Conservation (phyloP, 208 protist genomes). For the Leishmania arabica region DNA sequence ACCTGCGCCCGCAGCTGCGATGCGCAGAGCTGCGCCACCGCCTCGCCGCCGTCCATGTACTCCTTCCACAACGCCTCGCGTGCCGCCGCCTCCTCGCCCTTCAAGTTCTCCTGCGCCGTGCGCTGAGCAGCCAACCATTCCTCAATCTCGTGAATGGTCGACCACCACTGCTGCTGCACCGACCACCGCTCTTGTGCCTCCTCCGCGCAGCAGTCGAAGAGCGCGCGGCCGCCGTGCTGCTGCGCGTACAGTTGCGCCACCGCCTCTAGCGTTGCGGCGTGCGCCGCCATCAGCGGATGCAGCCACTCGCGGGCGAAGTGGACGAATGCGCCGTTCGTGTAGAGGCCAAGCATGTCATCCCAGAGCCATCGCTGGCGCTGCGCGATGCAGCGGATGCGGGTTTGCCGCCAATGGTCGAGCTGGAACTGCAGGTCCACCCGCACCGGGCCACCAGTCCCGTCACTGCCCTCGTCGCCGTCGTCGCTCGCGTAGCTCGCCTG, state of each 20-base stretch:
- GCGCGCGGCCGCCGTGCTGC: conserved; percentile 35
- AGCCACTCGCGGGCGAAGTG: conserved; percentile 49
- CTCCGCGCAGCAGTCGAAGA: conserved; percentile 45
- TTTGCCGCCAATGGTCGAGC: conserved; percentile 36
- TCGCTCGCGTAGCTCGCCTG: conserved; percentile 13
- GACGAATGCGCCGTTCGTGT: conserved; percentile 32
- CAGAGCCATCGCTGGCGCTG: conserved; percentile 54
- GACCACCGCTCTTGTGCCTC: conserved; percentile 52
- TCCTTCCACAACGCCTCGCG: conserved; percentile 34
- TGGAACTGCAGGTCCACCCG: conserved; percentile 36
- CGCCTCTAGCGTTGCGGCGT: conserved; percentile 32
- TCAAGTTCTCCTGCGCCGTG: conserved; percentile 22
- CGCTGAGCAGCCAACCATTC: conserved; percentile 32
- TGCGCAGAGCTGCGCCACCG: conserved; percentile 26
- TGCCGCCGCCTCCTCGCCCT: conserved; percentile 23
- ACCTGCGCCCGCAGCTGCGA: conserved; percentile 32
- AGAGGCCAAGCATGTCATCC: conserved; percentile 47
- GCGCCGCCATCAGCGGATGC: conserved; percentile 38
- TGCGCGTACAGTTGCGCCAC: conserved; percentile 44
- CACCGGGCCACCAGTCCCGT: conserved; percentile 17
- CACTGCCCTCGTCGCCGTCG: conserved; percentile 8
- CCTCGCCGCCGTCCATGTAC: conserved; percentile 25
- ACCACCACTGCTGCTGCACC: conserved; percentile 38
- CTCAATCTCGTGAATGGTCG: conserved; percentile 36
- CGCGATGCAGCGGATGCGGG: conserved; percentile 10